A percentile compares a stretch with the other conserved stretches of the same genome.
phyloP scores from a whole-genome alignment of 805 yeast genomes.

The Kazachstania psychrophila region DNA sequence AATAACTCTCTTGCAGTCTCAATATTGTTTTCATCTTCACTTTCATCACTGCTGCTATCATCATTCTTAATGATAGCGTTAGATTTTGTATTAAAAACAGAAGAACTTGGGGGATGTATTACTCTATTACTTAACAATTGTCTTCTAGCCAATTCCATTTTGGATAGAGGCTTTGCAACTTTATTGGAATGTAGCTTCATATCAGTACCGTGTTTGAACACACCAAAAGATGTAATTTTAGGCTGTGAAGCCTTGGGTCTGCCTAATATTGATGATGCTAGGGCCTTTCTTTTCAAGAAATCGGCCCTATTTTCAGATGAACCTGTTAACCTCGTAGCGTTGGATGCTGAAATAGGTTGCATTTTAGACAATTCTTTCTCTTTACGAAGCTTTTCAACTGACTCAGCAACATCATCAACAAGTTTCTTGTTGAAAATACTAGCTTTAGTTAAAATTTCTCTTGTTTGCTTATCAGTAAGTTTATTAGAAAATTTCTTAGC shows the following conservation, averaged over 20 bases:
- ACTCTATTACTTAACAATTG: slow-evolving; percentile 24
- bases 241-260: slow-evolving; percentile 28
- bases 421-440: slow-evolving; percentile 43
- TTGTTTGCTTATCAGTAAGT: slow-evolving; percentile 55
- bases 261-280: slow-evolving; percentile 22
- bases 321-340: neutral
- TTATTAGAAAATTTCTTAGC: slow-evolving; percentile 63
- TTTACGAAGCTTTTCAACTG: slow-evolving; percentile 33
- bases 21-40: slow-evolving; percentile 34
- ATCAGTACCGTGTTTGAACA: slow-evolving; percentile 24
- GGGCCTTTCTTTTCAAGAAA: slow-evolving; percentile 26
- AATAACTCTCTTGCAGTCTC: slow-evolving; percentile 30
- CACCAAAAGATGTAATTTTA: slow-evolving; percentile 33
- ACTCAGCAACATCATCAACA: slow-evolving; percentile 44
- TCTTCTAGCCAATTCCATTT: slow-evolving; percentile 33
- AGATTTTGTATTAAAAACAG: slow-evolving; percentile 40
- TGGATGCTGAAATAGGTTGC: neutral
- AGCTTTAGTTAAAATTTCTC: slow-evolving; percentile 54
- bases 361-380: slow-evolving; percentile 17
- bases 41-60: slow-evolving; percentile 32
- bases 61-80: slow-evolving; percentile 14
- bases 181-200: slow-evolving; percentile 16
- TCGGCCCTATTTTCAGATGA: slow-evolving; percentile 24
- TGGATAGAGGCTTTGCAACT: slow-evolving; percentile 27
- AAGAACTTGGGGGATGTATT: slow-evolving; percentile 41